These are phyloP conservation scores for Paraconiothyrium sp. DNA, from an alignment of 2,329 filamentous ascomycete genomes.

Conservation along the genomic window DNA sequence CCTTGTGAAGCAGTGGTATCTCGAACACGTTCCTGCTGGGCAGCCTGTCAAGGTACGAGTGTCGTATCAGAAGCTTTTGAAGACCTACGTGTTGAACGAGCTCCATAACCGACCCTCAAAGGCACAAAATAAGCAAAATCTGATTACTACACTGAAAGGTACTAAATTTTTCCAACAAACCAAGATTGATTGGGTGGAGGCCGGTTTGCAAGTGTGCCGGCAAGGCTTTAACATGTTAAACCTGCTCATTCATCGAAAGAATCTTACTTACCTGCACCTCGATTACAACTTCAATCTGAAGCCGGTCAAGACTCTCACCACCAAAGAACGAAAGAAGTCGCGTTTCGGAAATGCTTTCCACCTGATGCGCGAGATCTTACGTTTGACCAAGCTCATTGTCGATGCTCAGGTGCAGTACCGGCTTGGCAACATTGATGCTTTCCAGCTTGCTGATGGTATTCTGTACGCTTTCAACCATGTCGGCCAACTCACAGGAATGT, in stretches of 20 bases:
- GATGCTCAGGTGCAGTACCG: constrained; percentile 98
- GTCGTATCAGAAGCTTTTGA: constrained; percentile 97
- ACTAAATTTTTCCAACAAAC: constrained; percentile 99
- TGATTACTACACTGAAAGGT: constrained; percentile 88
- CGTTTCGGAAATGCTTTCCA: constrained; percentile 99
- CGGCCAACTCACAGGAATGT: constrained; percentile 98
- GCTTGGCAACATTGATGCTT: constrained; percentile 96
- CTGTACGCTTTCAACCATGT: constrained; percentile 99
- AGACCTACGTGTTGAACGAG: constrained; percentile 95
- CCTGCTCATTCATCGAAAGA: constrained; percentile 96
- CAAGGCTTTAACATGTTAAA: constrained; percentile 99
- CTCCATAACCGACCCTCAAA: constrained; percentile 96
- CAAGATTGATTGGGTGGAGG: constrained; percentile 99
- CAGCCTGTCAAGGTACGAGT: constrained; percentile 97
- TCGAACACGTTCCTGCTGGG: constrained; percentile 90
- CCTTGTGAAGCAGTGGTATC: constrained; percentile 96
- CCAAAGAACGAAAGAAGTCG: constrained; percentile 99
- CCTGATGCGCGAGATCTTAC: constrained; percentile 96
- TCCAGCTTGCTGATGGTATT: constrained; percentile 97
- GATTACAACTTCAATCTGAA: constrained; percentile 99
- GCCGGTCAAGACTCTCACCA: constrained; percentile 97
- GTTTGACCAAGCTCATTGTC: constrained; percentile 95
- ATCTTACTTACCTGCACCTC: constrained; percentile 95
- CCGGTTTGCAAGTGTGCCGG: constrained; percentile 95
- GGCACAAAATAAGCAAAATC: constrained; percentile 91